Evolutionary conservation across 768 basidiomycete genomes (phyloP).

Genomic region (Auricularia cornea): DNA sequence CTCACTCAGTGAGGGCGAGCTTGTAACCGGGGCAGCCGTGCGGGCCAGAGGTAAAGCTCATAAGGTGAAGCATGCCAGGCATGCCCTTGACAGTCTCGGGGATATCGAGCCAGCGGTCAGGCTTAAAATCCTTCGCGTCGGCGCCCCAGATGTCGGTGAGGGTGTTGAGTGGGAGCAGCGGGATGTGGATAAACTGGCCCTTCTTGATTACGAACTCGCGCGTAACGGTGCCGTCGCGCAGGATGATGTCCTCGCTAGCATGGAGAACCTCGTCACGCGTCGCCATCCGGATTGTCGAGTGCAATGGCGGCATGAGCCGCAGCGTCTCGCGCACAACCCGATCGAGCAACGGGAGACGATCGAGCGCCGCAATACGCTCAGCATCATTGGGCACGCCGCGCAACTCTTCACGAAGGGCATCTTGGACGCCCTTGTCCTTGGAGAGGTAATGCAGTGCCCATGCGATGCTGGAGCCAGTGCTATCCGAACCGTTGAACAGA

Average conservation of each 20-base stretch:
- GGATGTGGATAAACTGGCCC: constrained; percentile 69
- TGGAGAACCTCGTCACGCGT: constrained; percentile 73
- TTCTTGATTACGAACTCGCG: constrained; percentile 48
- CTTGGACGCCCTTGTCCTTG: constrained; percentile 56
- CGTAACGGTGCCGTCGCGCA: constrained; percentile 36
- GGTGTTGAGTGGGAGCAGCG: constrained; percentile 72
- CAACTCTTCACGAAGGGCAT: constrained; percentile 63
- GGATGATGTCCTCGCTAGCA: constrained; percentile 51
- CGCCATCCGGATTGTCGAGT: constrained; percentile 73
- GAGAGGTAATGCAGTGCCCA: constrained; percentile 80
- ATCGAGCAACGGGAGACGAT: constrained; percentile 61
- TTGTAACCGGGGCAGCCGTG: not conserved
- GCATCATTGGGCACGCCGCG: constrained; percentile 13
- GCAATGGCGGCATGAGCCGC: constrained; percentile 72
- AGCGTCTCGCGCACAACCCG: constrained; percentile 69
- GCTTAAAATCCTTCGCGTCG: constrained; percentile 74
- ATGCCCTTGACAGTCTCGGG: constrained; percentile 58
- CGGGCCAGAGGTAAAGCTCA: not conserved
- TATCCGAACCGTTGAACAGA: constrained; percentile 87
- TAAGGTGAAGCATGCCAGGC: constrained; percentile 37
- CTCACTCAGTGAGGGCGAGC: not conserved
- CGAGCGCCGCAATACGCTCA: constrained; percentile 33
- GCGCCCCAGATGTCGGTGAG: constrained; percentile 73
- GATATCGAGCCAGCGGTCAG: constrained; percentile 73
- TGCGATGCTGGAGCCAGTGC: constrained; percentile 71